Conservation (phyloP, 2,329 filamentous ascomycete species). For the Pseudocercospora vitis region DNA sequence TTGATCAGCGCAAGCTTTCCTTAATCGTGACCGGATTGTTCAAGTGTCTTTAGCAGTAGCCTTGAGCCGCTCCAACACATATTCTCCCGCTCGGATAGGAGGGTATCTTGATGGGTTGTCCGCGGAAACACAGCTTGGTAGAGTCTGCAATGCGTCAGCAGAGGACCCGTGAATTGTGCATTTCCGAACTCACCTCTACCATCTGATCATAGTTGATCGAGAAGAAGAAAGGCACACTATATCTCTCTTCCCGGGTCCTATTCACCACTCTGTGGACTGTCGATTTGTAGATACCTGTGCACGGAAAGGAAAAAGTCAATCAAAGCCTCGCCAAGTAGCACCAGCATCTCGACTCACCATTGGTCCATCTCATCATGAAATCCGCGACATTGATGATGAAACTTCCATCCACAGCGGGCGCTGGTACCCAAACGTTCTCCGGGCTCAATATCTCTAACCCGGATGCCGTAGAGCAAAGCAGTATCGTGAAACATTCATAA, state of each 20-base stretch:
- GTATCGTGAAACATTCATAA: constrained; percentile 36
- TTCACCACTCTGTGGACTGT: constrained; percentile 51
- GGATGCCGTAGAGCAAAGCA: constrained; percentile 31
- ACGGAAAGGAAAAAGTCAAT: neutral
- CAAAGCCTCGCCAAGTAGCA: neutral
- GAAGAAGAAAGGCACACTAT: constrained; percentile 52
- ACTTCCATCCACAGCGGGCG: constrained; percentile 46
- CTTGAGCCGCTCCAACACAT: constrained; percentile 40
- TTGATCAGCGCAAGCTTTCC: too few species aligned
- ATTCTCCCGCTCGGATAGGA: constrained; percentile 41
- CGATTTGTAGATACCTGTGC: constrained; percentile 40
- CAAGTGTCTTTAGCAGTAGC: constrained; percentile 15
- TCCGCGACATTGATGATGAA: constrained; percentile 55
- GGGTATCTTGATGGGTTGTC: constrained; percentile 37
- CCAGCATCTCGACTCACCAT: constrained; percentile 29
- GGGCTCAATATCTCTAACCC: constrained; percentile 37
- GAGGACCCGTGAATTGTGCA: neutral
- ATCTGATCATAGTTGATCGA: constrained; percentile 42
- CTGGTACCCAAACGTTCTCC: constrained; percentile 46
- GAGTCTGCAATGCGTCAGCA: constrained; percentile 27
- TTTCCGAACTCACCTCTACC: constrained; percentile 31
- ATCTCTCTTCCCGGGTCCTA: constrained; percentile 40
- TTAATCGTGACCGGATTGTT: neutral
- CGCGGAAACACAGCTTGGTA: constrained; percentile 40
- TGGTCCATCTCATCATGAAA: constrained; percentile 52